Percentiles rank a stretch among this genome's conserved stretches.
Conservation (phyloP, 352 stramenopile genomes). For the Phytophthora fragariaefolia region DNA sequence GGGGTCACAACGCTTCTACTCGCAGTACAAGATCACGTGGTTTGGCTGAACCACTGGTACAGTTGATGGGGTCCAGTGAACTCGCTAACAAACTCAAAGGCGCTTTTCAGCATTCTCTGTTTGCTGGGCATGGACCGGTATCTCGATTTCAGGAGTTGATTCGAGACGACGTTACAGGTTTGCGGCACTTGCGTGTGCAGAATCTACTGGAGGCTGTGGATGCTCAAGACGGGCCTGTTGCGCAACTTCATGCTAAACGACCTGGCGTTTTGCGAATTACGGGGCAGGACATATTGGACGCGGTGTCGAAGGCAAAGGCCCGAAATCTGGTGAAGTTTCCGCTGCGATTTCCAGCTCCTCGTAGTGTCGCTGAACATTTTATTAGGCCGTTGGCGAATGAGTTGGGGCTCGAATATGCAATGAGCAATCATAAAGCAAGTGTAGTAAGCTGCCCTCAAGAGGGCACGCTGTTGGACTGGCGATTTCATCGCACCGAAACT, state of each 20-base stretch:
- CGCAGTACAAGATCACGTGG: too few relatives aligned
- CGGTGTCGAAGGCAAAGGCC: constrained; percentile 23
- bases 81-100: constrained; percentile 35
- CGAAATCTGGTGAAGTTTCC: constrained; percentile 23
- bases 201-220: constrained; percentile 36
- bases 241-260: constrained; percentile 15
- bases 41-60: constrained; percentile 12
- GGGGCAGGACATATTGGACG: constrained; percentile 10
- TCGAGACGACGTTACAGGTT: constrained; percentile 26
- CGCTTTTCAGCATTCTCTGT: constrained; percentile 24
- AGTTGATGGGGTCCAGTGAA: constrained; percentile 39
- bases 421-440: constrained; percentile 19
- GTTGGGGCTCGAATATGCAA: constrained; percentile 35
- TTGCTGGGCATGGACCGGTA: constrained; percentile 31
- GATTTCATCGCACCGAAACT: constrained; percentile 43
- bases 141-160: constrained; percentile 46
- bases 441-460: constrained; percentile 28
- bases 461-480: constrained; percentile 40
- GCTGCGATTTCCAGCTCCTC: constrained; percentile 39
- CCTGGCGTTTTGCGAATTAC: constrained; percentile 10
- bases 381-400: constrained; percentile 37
- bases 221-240: constrained; percentile 9
- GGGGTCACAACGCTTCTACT: background rate
- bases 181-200: constrained; percentile 35
- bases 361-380: constrained; percentile 21